Evolutionary conservation across 2,329 filamentous ascomycete genomes (phyloP), one percentile per base, ranked within the genome.

Genomic region (Apiospora sp.): DNA sequence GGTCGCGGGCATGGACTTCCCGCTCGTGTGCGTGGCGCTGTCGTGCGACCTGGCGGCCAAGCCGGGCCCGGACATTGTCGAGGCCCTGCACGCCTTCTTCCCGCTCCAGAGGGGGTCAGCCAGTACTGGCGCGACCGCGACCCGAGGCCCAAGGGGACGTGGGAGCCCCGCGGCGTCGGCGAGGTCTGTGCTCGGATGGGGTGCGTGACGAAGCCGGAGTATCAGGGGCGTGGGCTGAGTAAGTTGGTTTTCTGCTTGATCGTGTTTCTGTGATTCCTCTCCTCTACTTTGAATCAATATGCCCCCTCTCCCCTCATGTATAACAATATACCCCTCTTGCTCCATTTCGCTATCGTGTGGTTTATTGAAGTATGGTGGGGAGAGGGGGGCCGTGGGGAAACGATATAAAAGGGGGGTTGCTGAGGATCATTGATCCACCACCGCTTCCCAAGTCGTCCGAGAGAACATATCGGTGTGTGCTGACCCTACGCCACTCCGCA

Each of bases 1-100:
- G 43, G 58, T 74, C 43, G 76, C 77, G 14, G 76, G 73, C 24
- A 71, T 78, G 51, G 76, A 78, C 68, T 77, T 78, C 46, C 76
- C 76, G 10, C 68, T 78, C 13, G 75, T 78, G 24, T 67, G 76
- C 37, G 70, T 76, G 61, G 76, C 70, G n/a, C 71, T 75, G 44
- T 76, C 76, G 34, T 72, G 72, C 67, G 76, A 78, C 61, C 75
- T 73, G n/a, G 73, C 74, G 30, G 70, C 68, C 27, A 74, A 75
- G 71, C 73, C 71, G 54, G 73, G 73, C 69, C 72, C 72, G n/a
- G 72, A 68, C 4, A 71, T 67, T 4, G 30, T 43, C 2, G 68
- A 68, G 27, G 70, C 73, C 27, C 64, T 76, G 14, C 71, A 74
- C 51, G n/a, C 73, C 27, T 74, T 73, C 44, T 44, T 41, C 24